Percentiles rank a stretch among this genome's conserved stretches.
Evolutionary conservation across 2,329 filamentous ascomycete species (phyloP).

Genomic region (Aspergillus luchuensis): DNA sequence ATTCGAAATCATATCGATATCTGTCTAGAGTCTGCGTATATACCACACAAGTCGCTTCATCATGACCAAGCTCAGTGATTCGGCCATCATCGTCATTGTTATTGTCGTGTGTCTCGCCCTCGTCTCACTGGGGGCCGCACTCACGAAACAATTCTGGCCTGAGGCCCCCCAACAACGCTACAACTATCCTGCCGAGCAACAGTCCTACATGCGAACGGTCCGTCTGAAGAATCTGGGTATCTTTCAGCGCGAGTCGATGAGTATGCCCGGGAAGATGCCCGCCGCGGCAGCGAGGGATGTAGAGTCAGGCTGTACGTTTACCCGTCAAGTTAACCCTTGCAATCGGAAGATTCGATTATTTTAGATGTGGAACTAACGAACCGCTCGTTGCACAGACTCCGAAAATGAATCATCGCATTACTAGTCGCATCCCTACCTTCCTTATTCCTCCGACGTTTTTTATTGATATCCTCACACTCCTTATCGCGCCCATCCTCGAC

Average conservation of each 20-base stretch:
- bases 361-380: neutral
- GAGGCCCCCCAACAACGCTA: constrained; percentile 19
- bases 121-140: constrained; percentile 33
- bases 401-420: constrained; percentile 9
- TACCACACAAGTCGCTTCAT: neutral
- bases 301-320: constrained; percentile 13
- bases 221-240: constrained; percentile 29
- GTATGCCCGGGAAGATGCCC: neutral
- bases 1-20: no score
- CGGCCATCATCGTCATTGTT: constrained; percentile 35
- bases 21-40: neutral
- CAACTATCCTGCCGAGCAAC: constrained; percentile 30
- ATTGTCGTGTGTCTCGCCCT: constrained; percentile 34
- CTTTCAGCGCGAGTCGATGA: constrained; percentile 27
- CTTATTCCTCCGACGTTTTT: no score
- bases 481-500: no score
- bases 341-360: no score
- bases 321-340: neutral
- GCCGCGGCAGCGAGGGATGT: constrained; percentile 10
- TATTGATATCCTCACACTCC: neutral
- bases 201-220: constrained; percentile 36
- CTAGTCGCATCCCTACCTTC: neutral
- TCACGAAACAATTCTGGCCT: constrained; percentile 32
- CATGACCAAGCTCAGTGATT: constrained; percentile 25
- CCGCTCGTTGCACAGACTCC: neutral